Conservation (phyloP, 805 yeast genomes). For the Grigorovia jiainica region DNA sequence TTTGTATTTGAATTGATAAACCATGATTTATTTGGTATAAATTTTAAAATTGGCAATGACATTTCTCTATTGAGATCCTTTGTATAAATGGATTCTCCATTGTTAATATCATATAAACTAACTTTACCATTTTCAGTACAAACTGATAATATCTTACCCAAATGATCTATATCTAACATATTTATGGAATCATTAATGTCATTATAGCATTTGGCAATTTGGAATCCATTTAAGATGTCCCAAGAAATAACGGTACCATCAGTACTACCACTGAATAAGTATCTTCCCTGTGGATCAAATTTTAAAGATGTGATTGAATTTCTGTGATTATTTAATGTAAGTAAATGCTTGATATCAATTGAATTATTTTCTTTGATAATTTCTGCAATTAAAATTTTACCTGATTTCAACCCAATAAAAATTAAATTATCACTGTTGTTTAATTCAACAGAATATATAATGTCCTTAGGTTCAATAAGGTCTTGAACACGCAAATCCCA, state of each 20-base stretch:
- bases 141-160: slow-evolving; percentile 18
- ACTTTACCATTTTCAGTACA: slow-evolving; percentile 12
- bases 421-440: slow-evolving; percentile 30
- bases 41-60: slow-evolving; percentile 5
- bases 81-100: slow-evolving; percentile 5
- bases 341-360: background rate
- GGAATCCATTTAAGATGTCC: slow-evolving; percentile 12
- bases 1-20: slow-evolving; percentile 14
- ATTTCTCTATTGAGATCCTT: background rate
- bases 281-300: slow-evolving; percentile 45
- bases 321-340: slow-evolving; percentile 37
- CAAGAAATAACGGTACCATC: slow-evolving; percentile 23
- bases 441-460: slow-evolving; percentile 26
- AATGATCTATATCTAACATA: slow-evolving; percentile 16
- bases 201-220: slow-evolving; percentile 10
- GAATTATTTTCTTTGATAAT: background rate
- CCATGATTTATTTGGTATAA: slow-evolving; percentile 20
- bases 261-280: slow-evolving; percentile 41
- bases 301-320: slow-evolving; percentile 39
- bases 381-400: slow-evolving; percentile 29
- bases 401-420: slow-evolving; percentile 40
- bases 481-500: background rate
- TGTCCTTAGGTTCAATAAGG: slow-evolving; percentile 13
- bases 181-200: slow-evolving; percentile 13
- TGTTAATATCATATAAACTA: slow-evolving; percentile 12